Percentiles rank a stretch among this genome's conserved stretches.
phyloP scores from a whole-genome alignment of 768 basidiomycete species.

The Termitomyces sp. region DNA sequence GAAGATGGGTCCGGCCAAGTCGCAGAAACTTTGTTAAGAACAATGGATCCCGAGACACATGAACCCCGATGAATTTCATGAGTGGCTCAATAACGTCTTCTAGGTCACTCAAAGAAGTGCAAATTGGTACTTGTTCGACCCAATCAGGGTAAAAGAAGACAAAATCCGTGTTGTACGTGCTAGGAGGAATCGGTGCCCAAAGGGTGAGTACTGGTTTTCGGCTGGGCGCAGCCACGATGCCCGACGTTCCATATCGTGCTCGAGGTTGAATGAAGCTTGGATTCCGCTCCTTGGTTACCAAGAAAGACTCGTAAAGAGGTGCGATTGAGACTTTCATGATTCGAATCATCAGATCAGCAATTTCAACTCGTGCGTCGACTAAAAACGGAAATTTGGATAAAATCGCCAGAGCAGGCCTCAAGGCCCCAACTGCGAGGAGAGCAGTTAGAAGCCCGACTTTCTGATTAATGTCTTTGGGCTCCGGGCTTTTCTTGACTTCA shows the following conservation, averaged over 20 bases:
- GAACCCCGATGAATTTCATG: slow-evolving; percentile 73
- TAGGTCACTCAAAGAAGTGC: slow-evolving; percentile 61
- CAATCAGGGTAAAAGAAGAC: slow-evolving; percentile 91
- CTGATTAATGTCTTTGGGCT: slow-evolving; percentile 57
- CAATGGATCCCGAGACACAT: slow-evolving; percentile 71
- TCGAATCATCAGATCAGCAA: slow-evolving; percentile 84
- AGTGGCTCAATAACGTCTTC: slow-evolving; percentile 73
- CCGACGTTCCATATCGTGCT: slow-evolving; percentile 55
- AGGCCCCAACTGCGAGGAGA: slow-evolving; percentile 80
- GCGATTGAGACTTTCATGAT: slow-evolving; percentile 64
- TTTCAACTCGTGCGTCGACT: slow-evolving; percentile 70
- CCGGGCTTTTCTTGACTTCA: slow-evolving; percentile 26
- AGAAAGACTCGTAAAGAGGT: slow-evolving; percentile 52
- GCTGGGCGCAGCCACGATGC: slow-evolving; percentile 42
- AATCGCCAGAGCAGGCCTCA: slow-evolving; percentile 72
- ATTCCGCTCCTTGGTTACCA: slow-evolving; percentile 54
- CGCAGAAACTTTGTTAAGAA: slow-evolving; percentile 79
- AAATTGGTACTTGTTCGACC: slow-evolving; percentile 64
- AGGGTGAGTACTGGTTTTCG: slow-evolving; percentile 68
- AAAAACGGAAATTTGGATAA: slow-evolving; percentile 84
- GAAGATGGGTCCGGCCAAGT: slow-evolving; percentile 63
- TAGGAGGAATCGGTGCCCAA: slow-evolving; percentile 75
- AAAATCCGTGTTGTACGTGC: slow-evolving; percentile 69
- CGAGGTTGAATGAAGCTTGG: slow-evolving; percentile 59
- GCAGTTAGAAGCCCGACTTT: slow-evolving; percentile 73